Percentiles rank a stretch among this genome's conserved stretches.
phyloP scores from a whole-genome alignment of 495 filamentous ascomycete species.

The Aspergillus mulundensis region DNA sequence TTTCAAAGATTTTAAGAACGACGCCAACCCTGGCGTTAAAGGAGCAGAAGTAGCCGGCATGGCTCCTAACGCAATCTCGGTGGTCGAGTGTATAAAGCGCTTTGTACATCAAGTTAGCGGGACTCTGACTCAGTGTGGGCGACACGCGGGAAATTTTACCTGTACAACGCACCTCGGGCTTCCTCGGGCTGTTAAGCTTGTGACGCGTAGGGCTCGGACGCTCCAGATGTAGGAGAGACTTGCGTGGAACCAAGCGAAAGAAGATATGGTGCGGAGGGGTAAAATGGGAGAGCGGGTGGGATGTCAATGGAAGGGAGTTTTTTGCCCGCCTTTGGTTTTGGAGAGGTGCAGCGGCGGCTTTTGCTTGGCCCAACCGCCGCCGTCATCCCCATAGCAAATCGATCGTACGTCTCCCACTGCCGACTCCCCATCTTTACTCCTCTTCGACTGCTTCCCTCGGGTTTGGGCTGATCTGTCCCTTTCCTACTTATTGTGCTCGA shows the following conservation, averaged over 20 bases:
- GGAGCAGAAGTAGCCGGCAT: constrained; percentile 49
- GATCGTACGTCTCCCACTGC: constrained; percentile 1
- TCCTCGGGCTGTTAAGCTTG: neutral
- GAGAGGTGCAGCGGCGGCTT: constrained; percentile 5
- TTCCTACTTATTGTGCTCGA: neutral
- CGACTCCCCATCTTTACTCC: constrained; percentile 9
- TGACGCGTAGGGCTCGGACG: neutral
- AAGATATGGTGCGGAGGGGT: neutral
- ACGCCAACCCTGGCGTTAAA: constrained; percentile 65
- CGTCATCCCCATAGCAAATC: neutral
- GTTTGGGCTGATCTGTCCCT: neutral
- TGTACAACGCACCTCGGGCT: neutral
- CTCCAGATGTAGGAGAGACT: neutral
- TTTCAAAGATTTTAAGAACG: constrained; percentile 74
- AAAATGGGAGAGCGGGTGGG: constrained; percentile 8
- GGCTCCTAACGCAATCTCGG: neutral
- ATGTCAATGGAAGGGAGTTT: constrained; percentile 9
- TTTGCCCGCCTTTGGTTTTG: constrained; percentile 10
- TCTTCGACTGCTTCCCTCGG: constrained; percentile 5
- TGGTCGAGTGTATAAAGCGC: neutral
- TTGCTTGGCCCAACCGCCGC: constrained; percentile 12
- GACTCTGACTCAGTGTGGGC: constrained; percentile 6
- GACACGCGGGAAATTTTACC: neutral
- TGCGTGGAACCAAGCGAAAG: neutral
- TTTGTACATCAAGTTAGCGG: constrained; percentile 5